Conservation (phyloP, 345 rosid species). For the Garcia nutans region DNA sequence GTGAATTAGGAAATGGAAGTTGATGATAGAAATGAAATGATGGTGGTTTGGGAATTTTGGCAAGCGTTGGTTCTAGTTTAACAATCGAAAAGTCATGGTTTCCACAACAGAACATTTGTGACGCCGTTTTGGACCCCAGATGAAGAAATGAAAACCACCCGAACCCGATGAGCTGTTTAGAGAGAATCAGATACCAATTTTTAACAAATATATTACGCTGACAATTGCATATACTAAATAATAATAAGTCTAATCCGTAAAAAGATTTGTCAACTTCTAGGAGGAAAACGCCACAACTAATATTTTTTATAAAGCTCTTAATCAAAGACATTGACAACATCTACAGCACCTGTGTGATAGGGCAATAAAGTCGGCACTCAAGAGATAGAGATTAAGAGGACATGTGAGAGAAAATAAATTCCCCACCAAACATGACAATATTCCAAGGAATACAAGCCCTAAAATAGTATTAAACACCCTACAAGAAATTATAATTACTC, state of each 20-base stretch:
- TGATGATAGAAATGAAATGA: neutral
- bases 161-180: neutral
- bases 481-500: too few species aligned
- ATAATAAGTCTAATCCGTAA: neutral
- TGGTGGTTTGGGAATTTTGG: neutral
- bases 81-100: neutral
- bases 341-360: too few species aligned
- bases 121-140: neutral
- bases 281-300: conserved; percentile 8
- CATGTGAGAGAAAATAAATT: too few species aligned
- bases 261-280: conserved; percentile 24
- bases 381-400: neutral
- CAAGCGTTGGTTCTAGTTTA: neutral
- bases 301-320: too few species aligned
- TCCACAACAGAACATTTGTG: conserved; percentile 5
- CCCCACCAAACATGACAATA: too few species aligned
- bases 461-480: too few species aligned
- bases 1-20: neutral
- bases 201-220: neutral
- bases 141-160: too few species aligned
- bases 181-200: neutral
- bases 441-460: too few species aligned
- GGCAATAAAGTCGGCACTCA: neutral
- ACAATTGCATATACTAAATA: neutral
- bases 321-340: neutral